These are phyloP conservation scores for Fraxinus angustifolia DNA, from an alignment of 305 asterid species.

Conservation along the genomic window DNA sequence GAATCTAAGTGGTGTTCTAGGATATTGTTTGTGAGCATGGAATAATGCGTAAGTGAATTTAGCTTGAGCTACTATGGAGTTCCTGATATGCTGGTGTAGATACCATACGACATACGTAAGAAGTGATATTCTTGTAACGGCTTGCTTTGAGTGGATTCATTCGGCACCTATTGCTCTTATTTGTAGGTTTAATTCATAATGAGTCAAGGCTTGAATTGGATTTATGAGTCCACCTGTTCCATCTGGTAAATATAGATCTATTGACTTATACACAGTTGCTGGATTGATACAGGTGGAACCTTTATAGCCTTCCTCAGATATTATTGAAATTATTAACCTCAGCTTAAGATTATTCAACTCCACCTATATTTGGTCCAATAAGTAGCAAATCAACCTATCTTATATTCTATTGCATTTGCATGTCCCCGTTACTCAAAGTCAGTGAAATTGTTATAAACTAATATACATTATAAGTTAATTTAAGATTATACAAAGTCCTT, in stretches of 20 bases:
- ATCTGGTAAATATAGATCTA: neutral
- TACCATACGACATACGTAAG: neutral
- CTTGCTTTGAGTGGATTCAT: neutral
- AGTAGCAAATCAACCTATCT: neutral
- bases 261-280: neutral
- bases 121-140: neutral
- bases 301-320: neutral
- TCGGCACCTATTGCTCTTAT: neutral
- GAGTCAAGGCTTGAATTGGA: neutral
- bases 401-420: neutral
- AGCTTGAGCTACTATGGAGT: neutral
- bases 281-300: neutral
- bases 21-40: neutral
- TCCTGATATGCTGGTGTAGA: neutral
- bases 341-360: neutral
- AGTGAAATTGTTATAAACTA: neutral
- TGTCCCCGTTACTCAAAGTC: neutral
- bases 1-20: neutral
- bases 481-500: neutral
- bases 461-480: neutral
- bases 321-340: conserved; percentile 2
- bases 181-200: neutral
- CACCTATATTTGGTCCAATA: neutral
- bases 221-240: neutral
- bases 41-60: neutral